Evolutionary conservation across 129 eudicot species (phyloP), one percentile per base, ranked within the genome.

Genomic region (Logfia minima): DNA sequence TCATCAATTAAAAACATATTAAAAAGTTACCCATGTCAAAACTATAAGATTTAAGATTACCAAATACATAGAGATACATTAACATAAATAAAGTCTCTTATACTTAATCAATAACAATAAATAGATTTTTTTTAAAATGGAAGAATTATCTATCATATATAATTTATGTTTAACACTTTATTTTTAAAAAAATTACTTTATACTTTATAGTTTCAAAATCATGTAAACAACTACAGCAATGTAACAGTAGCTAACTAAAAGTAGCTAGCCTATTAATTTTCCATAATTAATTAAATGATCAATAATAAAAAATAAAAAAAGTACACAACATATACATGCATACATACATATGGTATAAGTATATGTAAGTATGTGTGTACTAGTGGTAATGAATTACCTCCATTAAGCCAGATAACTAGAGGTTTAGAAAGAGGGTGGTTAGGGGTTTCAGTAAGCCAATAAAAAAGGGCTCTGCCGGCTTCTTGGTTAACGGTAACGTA

Each of bases 351-450:
- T 68, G 21, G 18, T 6, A 64, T 45, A 32, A 8, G 26, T 35
- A n/a, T 41, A 22, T 29, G 16, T 71, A 18, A 45, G 3, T 22
- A 17, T 41, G 13, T 41, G 16, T 26, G 69, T 32, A 6, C 3
- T 8, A 43, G 14, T 11, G 14, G 6, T 14, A 65, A 10, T 13
- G 28, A 11, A 43, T 70, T 26, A 92, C 98, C 98, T 88, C 98
- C 98, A 71, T 93, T 93, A 72, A 93, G 98, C 98, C 98, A 93
- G 29, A 93, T 74, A 70, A 93, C 91, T 24, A 93, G 78, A 39
- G 98, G 98, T 72, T 88, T 90, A 26, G 87, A 77, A 56, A 77
- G 74, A 71, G 96, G 91, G 1, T 84, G 52, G 31, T 83, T 70
- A 56, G 80, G 52, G 4, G 98, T 83, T 78, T 93, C 98, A 34